Evolutionary conservation across 2,329 filamentous ascomycete species (phyloP), one percentile per base, ranked within the genome.

Genomic region (Beauveria sp.): DNA sequence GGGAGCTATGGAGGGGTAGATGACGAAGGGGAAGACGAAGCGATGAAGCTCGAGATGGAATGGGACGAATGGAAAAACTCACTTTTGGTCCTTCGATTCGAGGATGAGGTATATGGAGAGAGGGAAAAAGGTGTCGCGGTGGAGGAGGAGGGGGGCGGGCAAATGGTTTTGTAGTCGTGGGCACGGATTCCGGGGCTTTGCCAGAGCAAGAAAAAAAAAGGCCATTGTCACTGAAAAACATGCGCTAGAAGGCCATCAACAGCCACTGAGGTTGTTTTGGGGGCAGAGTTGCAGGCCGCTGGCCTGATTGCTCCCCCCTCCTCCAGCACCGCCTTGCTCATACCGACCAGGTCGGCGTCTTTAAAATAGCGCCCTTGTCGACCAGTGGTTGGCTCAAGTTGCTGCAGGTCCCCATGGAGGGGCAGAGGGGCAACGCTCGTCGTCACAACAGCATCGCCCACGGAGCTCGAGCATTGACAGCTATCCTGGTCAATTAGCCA

Each of bases 141-240:
- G 34, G 57, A 49, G 53, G 50, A 62, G 55, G 61, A 47, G 45
- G 61, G 59, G 53, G 59, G 53, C 24, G 30, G 53, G 53, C 34
- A 61, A 61, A 45, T 53, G 61, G 55, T 58, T 57, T 62, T 58
- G 61, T 57, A 61, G 30, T 54, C 42, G 22, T 26, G 30, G 56
- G 50, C 57, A n/a, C 46, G 30, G 34, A 42, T 51, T 51, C 47
- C 47, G 51, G 34, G 34, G 50, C 50, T 38, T 5, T 50, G 26
- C 46, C 34, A 43, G 10, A 40, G 38, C 38, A 59, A 52, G 18
- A 24, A 12, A 7, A 59, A 59, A 51, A 28, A 38, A 47, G 43
- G 43, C 55, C 55, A 47, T 49, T 16, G 22, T 40, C 55, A 40
- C 8, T 49, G 45, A 38, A 49, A 34, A 52, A 40, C 50, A 58